Percentiles rank a stretch among this genome's conserved stretches.
These are phyloP conservation scores for Blastobotrys serpentis DNA, from an alignment of 1,139 yeast species.

Conservation along the genomic window DNA sequence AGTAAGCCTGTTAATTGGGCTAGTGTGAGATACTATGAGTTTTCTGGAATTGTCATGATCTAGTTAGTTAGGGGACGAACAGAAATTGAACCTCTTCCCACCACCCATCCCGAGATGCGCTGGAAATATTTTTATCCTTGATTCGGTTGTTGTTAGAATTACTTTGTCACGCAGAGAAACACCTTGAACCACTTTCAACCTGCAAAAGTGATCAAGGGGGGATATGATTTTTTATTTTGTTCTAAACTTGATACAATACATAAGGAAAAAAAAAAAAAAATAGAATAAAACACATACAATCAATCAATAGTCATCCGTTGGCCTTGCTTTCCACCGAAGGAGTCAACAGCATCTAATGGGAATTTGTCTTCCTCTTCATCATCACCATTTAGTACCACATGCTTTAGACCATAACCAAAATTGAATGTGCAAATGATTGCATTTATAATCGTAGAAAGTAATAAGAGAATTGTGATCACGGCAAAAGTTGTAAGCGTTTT, in stretches of 20 bases:
- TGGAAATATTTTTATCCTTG: too few species aligned
- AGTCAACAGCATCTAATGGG: slow-evolving; percentile 12
- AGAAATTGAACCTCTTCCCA: too few species aligned
- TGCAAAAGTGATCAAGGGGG: slow-evolving; percentile 4
- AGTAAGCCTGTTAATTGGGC: slow-evolving; percentile 6
- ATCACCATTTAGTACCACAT: slow-evolving; percentile 21
- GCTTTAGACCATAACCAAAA: slow-evolving; percentile 45
- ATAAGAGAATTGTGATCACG: slow-evolving; percentile 45
- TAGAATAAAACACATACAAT: background rate
- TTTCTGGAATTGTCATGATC: slow-evolving; percentile 7
- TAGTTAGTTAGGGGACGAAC: background rate
- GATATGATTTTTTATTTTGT: background rate
- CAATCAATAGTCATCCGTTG: slow-evolving; percentile 18
- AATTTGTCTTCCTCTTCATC: slow-evolving; percentile 15
- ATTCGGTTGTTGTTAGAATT: too few species aligned
- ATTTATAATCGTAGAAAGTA: slow-evolving; percentile 42
- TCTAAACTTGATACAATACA: background rate
- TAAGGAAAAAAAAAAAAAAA: background rate
- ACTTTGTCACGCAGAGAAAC: too few species aligned
- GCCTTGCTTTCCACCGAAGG: slow-evolving; percentile 9
- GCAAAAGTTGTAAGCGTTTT: slow-evolving; percentile 52
- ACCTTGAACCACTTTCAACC: too few species aligned
- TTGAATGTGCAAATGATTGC: slow-evolving; percentile 43
- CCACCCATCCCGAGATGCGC: too few species aligned
- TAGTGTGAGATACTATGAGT: slow-evolving; percentile 7